Evolutionary conservation across 129 eudicot genomes (phyloP).

Genomic region (Chrysanthemum makinoi): DNA sequence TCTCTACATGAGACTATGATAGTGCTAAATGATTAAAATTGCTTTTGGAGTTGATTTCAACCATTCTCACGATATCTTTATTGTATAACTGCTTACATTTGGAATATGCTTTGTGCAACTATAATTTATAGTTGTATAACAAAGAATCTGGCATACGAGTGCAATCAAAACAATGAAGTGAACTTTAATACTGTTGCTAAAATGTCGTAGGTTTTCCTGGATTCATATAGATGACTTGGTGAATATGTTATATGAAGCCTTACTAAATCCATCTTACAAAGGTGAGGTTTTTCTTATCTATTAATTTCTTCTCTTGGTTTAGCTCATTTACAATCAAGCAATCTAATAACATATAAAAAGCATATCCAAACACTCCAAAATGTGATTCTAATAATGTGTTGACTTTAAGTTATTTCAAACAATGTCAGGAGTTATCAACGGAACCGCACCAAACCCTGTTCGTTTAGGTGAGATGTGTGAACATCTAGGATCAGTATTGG

Average conservation of each 20-base stretch:
- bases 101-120: not conserved
- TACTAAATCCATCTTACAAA: conserved; percentile 77
- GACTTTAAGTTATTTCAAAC: not conserved
- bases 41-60: conserved; percentile 6
- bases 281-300: conserved; percentile 38
- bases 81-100: conserved; percentile 9
- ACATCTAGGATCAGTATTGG: conserved; percentile 72
- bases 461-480: conserved; percentile 81
- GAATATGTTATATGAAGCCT: conserved; percentile 74
- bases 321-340: not conserved
- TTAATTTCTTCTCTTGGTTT: not conserved
- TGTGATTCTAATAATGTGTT: not conserved
- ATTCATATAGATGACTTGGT: conserved; percentile 96
- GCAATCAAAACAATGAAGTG: not conserved
- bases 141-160: not conserved
- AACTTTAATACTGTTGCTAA: not conserved
- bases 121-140: no score
- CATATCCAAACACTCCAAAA: not conserved
- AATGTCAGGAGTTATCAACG: conserved; percentile 83
- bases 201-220: conserved; percentile 87
- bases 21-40: not conserved
- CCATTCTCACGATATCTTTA: not conserved
- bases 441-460: conserved; percentile 95
- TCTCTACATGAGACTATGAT: not conserved
- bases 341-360: no score